These are phyloP conservation scores for Schizochytrium sp. DNA, from an alignment of 108 stramenopile species.

Conservation along the genomic window DNA sequence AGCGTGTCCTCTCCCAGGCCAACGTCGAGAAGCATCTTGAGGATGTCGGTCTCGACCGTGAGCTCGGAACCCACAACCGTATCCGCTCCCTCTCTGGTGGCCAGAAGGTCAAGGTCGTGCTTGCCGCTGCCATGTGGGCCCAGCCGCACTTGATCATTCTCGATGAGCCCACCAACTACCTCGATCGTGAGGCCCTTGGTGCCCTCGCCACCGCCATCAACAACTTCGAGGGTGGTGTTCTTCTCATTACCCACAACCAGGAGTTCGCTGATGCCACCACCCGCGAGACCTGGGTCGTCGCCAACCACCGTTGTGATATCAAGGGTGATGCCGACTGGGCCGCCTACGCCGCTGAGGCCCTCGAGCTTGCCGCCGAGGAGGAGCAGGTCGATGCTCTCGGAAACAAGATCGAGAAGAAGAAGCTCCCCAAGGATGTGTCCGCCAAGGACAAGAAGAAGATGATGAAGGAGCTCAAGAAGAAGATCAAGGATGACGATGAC, in stretches of 20 bases:
- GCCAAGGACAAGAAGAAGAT: slow-evolving; percentile 98
- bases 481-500: slow-evolving; percentile 86
- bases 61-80: slow-evolving; percentile 98
- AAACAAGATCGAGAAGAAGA: slow-evolving; percentile 95
- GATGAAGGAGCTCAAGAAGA: slow-evolving; percentile 94
- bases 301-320: slow-evolving; percentile 93
- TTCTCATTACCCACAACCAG: slow-evolving; percentile 99
- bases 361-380: slow-evolving; percentile 91
- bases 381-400: slow-evolving; percentile 95
- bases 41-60: slow-evolving; percentile 94
- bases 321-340: slow-evolving; percentile 98
- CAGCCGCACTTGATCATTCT: slow-evolving; percentile 98
- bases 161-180: slow-evolving; percentile 99
- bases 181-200: slow-evolving; percentile 96
- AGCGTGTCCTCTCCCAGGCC: slow-evolving; percentile 92
- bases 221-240: slow-evolving; percentile 95
- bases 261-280: slow-evolving; percentile 95
- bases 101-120: slow-evolving; percentile 99
- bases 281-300: slow-evolving; percentile 99
- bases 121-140: slow-evolving; percentile 99
- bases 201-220: slow-evolving; percentile 98
- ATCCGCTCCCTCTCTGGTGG: slow-evolving; percentile 97
- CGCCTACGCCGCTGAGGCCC: slow-evolving; percentile 86
- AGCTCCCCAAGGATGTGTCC: slow-evolving; percentile 83
- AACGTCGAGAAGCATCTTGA: slow-evolving; percentile 98